Base-by-base conservation (phyloP, 225 moss, liverwort and hornwort species). In the Rhytidiadelphus loreus region DNA sequence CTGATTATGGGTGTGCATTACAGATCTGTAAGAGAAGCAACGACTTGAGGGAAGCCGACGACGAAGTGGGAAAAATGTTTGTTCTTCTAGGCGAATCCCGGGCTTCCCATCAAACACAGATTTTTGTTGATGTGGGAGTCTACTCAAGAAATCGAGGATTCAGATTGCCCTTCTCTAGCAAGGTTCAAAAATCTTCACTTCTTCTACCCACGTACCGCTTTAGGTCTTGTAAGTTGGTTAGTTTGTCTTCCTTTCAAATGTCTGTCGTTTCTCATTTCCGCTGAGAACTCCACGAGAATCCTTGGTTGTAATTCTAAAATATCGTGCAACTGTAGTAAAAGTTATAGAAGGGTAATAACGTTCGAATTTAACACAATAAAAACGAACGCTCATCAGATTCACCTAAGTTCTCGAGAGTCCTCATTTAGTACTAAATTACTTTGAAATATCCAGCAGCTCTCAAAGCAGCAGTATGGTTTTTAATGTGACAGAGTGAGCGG, bases 111-210 rank as follows among this genome's bases (percentile, higher is more conserved):
- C 93, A 95, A 87, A 78, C 92, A 24, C 91, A 94, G 71, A 76
- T 96, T 64, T 99, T 96, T 86, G 92, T 97, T 63, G 96, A 97
- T 87, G 88, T 92, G 91, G 96, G 91, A 89, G 97, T 99, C 30
- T 97, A 96, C 88, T 93, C 97, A 57, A 94, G 96, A 87, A 97
- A 99, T 88, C 95, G 97, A 77, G 96, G 96, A 84, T 99, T 99
- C 86, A 95, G 99, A 81, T 88, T 97, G 82, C 95, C 96, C 59
- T 95, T 94, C 80, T 97, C 97, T 87, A 96, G 96, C 93, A 99
- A 96, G 95, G 99, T 96, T 85, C 96, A 97, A 69, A 99, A 97
- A 92, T 90, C 92, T 81, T 91, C 97, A 53, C 89, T 89, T 65
- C 93, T 99, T 52, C 50, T 95, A 64, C 96, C 99, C 39, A 96